These are phyloP conservation scores for Solanum hybrid DNA, from an alignment of 305 asterid species.

Conservation along the genomic window DNA sequence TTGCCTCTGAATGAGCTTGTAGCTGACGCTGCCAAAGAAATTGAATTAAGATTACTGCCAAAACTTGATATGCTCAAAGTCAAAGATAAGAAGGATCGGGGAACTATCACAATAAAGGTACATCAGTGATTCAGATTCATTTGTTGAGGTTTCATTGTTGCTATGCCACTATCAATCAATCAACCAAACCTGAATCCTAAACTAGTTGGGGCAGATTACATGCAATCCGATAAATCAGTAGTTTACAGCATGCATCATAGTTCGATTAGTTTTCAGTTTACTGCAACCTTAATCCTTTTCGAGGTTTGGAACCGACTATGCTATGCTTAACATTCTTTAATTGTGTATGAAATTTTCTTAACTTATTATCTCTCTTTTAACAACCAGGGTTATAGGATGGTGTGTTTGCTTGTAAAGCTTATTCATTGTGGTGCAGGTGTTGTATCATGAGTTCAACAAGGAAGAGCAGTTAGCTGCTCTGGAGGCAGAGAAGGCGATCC, in stretches of 20 bases:
- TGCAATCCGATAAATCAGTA: not conserved
- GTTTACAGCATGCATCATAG: not conserved
- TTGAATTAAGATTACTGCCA: constrained; percentile 56
- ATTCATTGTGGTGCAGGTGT: constrained; percentile 39
- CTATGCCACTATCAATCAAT: not conserved
- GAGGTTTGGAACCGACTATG: not conserved
- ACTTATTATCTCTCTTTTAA: not conserved
- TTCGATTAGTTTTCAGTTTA: not conserved
- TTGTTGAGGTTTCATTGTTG: not conserved
- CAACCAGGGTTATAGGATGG: not conserved
- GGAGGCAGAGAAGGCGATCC: constrained; percentile 71
- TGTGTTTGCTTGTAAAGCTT: not conserved
- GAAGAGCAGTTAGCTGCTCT: constrained; percentile 80
- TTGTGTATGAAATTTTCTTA: not conserved
- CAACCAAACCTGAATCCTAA: not conserved
- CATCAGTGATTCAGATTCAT: not conserved
- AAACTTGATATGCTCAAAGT: constrained; percentile 81
- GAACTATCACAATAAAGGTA: constrained; percentile 43
- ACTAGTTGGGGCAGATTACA: not conserved
- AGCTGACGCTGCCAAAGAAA: constrained; percentile 54
- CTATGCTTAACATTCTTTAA: not conserved
- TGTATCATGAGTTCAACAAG: constrained; percentile 70
- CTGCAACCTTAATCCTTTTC: not conserved
- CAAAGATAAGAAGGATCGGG: constrained; percentile 92
- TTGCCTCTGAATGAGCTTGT: constrained; percentile 61